Conservation (phyloP, 1,139 yeast species). For the Blastobotrys indianensis region DNA sequence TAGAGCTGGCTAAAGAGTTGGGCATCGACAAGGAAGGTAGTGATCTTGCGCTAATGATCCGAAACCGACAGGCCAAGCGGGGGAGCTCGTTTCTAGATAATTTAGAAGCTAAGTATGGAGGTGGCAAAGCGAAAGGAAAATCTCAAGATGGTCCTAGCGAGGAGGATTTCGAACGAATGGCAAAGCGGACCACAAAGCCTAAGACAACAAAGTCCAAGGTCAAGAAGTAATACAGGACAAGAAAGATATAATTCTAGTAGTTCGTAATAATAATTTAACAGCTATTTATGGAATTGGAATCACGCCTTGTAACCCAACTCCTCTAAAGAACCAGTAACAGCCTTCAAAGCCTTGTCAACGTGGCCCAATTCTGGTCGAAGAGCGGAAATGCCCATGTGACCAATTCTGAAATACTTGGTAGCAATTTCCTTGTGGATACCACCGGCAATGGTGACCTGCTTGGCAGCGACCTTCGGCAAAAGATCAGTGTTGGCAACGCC, state of each 20-base stretch:
- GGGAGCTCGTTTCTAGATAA: slow-evolving; percentile 46
- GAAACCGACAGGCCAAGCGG: slow-evolving; percentile 30
- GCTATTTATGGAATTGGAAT: not conserved
- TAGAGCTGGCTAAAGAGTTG: slow-evolving; percentile 48
- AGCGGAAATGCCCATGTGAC: slow-evolving; percentile 84
- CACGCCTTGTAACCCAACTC: slow-evolving; percentile 12
- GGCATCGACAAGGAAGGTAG: slow-evolving; percentile 36
- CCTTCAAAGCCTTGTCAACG: slow-evolving; percentile 25
- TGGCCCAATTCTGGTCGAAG: slow-evolving; percentile 44
- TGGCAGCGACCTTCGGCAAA: slow-evolving; percentile 48
- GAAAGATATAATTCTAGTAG: not conserved
- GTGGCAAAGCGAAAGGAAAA: slow-evolving; percentile 29
- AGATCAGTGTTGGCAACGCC: slow-evolving; percentile 64
- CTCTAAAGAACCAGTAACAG: slow-evolving; percentile 10
- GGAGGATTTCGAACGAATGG: slow-evolving; percentile 40
- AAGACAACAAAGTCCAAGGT: slow-evolving; percentile 7
- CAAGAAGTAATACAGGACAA: not conserved
- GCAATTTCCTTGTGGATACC: slow-evolving; percentile 83
- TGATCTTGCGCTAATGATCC: slow-evolving; percentile 25
- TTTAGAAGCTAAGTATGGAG: slow-evolving; percentile 50
- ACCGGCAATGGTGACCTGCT: slow-evolving; percentile 83
- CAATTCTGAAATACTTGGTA: slow-evolving; percentile 82
- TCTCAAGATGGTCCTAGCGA: slow-evolving; percentile 30
- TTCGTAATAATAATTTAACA: not conserved
- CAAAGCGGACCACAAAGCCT: slow-evolving; percentile 18